These are phyloP conservation scores for Circinella minor DNA, from an alignment of 371 early-diverging fungal species.

Conservation along the genomic window DNA sequence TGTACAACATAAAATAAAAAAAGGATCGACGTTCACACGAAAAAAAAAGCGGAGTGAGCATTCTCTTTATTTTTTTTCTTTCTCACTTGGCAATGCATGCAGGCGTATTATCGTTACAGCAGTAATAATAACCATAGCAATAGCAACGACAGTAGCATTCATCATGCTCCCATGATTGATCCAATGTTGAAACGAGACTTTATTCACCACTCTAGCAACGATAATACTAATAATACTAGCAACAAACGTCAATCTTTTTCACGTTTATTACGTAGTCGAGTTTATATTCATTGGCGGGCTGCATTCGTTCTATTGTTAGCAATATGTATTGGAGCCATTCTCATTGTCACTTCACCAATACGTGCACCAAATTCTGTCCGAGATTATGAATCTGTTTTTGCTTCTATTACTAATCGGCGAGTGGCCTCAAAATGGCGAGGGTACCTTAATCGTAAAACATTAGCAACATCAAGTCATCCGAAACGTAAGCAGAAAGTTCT, in stretches of 20 bases:
- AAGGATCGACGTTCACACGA: not conserved
- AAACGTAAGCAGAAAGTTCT: conserved; percentile 24
- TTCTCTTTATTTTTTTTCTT: not conserved
- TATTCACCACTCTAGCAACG: not conserved
- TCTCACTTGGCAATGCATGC: not conserved
- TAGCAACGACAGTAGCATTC: not conserved
- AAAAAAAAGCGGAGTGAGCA: not conserved
- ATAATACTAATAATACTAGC: not conserved
- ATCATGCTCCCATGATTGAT: conserved; percentile 3
- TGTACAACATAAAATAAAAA: not conserved
- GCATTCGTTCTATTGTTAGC: conserved; percentile 2
- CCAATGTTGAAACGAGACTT: not conserved
- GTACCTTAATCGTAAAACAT: conserved; percentile 26
- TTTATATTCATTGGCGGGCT: conserved; percentile 10
- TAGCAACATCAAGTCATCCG: conserved; percentile 27
- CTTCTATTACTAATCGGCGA: conserved; percentile 33
- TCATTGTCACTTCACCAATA: conserved; percentile 7
- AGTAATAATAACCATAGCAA: not conserved
- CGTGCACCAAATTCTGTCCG: not conserved
- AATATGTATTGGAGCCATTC: conserved; percentile 7
- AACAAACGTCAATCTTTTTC: not conserved
- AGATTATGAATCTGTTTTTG: conserved; percentile 32
- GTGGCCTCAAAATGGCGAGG: conserved; percentile 28
- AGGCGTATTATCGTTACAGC: not conserved
- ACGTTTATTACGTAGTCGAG: not conserved